Evolutionary conservation across 805 yeast species (phyloP), one percentile per base, ranked within the genome.

Genomic region (Cyberlindnera suaveolens): DNA sequence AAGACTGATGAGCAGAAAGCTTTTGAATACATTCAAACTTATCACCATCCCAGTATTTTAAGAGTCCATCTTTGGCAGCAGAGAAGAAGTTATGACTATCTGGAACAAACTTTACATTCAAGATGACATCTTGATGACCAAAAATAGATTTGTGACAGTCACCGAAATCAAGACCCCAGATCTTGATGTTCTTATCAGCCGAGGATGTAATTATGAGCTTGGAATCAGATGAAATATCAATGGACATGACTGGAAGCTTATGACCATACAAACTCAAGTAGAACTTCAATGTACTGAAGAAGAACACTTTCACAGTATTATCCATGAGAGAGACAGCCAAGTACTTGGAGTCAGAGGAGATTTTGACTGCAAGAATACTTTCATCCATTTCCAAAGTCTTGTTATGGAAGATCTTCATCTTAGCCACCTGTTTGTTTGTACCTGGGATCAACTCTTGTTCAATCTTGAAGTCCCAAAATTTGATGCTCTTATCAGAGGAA

Each of bases 151-250:
- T 85, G 64, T 93, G 99, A 71, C 99, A 93, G 65, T 93, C 99
- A 65, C 99, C 99, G 65, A 93, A 93, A 63, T 93, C 99, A 45
- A 93, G 69, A 40, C 99, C 99, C 99, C 99, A 93, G 45, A 93
- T 85, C 66, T 95, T 89, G 60, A 93, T 86, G 64, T 93, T 93
- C 64, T 93, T 93, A 66, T 93, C 99, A 0, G 99, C 99, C 1
- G 97, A 88, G 4, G 96, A 86, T 0, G 98, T 87, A 42, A 91
- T 80, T 48, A 93, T 75, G 53, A 93, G 62, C 63, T 93, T 91
- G 32, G 91, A 81, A 63, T 93, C 99, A 53, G 64, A 72, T 1
- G 98, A 86, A 36, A 93, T 89, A 61, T 93, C 99, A 52, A 93
- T 77, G 3, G 96, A 83, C 42, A 93, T 70, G 3, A 93, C 99